Evolutionary conservation across 2,329 filamentous ascomycete species (phyloP).

Genomic region (Aspergillus thermomutatus): DNA sequence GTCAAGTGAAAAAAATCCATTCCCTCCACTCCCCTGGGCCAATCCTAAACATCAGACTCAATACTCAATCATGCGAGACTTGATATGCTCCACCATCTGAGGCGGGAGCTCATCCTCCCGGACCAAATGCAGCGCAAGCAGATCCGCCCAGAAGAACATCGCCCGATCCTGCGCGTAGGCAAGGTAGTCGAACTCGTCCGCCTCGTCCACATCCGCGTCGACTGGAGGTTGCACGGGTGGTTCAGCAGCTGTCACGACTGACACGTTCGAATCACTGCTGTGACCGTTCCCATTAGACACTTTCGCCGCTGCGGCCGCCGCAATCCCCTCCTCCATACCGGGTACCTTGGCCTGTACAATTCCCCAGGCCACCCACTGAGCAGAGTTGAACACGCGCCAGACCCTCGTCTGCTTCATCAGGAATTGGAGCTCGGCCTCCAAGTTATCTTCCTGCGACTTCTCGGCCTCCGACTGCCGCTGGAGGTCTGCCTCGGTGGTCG

Average conservation of each 20-base stretch:
- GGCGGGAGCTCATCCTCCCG: constrained; percentile 72
- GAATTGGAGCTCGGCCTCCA: constrained; percentile 65
- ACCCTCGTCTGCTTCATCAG: constrained; percentile 75
- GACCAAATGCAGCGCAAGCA: constrained; percentile 71
- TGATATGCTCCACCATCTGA: constrained; percentile 61
- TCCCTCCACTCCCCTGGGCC: not conserved
- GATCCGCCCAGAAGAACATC: constrained; percentile 92
- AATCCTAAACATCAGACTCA: too few relatives aligned
- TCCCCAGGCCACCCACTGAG: constrained; percentile 93
- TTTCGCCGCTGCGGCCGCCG: constrained; percentile 15
- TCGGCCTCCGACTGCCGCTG: constrained; percentile 55
- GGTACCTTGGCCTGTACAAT: constrained; percentile 90
- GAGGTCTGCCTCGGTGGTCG: constrained; percentile 54
- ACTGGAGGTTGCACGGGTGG: constrained; percentile 23
- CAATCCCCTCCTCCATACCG: constrained; percentile 56
- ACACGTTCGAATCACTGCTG: constrained; percentile 2
- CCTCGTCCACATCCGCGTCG: constrained; percentile 54
- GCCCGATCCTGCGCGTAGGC: constrained; percentile 86
- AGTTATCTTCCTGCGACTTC: constrained; percentile 57
- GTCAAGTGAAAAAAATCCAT: not conserved
- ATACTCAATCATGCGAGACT: constrained; percentile 60
- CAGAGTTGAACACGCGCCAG: constrained; percentile 85
- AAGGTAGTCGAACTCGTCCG: constrained; percentile 88
- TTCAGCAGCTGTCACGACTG: constrained; percentile 4
- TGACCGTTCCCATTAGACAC: constrained; percentile 14